Evolutionary conservation across 495 filamentous ascomycete genomes (phyloP).

Genomic region (Penicillium arizonense): DNA sequence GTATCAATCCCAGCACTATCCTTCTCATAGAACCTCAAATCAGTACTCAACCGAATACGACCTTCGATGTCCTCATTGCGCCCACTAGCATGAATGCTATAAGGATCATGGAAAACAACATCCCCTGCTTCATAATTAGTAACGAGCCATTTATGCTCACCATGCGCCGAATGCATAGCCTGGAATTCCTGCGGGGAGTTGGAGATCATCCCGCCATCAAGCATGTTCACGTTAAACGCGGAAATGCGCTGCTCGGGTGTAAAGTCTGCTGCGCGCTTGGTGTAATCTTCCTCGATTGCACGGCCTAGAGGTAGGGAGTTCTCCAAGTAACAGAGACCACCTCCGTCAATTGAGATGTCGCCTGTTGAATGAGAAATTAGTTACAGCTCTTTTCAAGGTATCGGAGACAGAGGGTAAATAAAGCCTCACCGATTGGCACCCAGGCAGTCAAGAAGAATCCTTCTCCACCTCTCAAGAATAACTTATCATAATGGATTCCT

Average conservation of each 20-base stretch:
- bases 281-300: slow-evolving; percentile 20
- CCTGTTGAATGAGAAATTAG: slow-evolving; percentile 14
- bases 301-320: slow-evolving; percentile 15
- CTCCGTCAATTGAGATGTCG: slow-evolving; percentile 46
- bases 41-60: slow-evolving; percentile 47
- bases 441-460: slow-evolving; percentile 53
- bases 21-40: slow-evolving; percentile 46
- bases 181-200: slow-evolving; percentile 18
- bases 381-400: not conserved
- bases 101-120: slow-evolving; percentile 54
- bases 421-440: slow-evolving; percentile 47
- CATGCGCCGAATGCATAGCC: slow-evolving; percentile 9
- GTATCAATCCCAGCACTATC: slow-evolving; percentile 33
- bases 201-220: slow-evolving; percentile 15
- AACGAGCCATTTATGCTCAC: slow-evolving; percentile 39
- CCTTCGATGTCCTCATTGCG: slow-evolving; percentile 47
- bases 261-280: slow-evolving; percentile 6
- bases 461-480: slow-evolving; percentile 52
- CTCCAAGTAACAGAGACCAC: slow-evolving; percentile 56
- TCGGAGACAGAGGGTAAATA: too few species aligned
- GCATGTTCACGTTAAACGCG: slow-evolving; percentile 25
- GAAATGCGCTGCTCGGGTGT: slow-evolving; percentile 18
- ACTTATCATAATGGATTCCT: slow-evolving; percentile 57
- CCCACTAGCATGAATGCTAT: slow-evolving; percentile 46
- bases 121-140: slow-evolving; percentile 52